A percentile compares a stretch with the other conserved stretches of the same genome.
Evolutionary conservation across 129 eudicot species (phyloP).

Genomic region (Silybum marianum): DNA sequence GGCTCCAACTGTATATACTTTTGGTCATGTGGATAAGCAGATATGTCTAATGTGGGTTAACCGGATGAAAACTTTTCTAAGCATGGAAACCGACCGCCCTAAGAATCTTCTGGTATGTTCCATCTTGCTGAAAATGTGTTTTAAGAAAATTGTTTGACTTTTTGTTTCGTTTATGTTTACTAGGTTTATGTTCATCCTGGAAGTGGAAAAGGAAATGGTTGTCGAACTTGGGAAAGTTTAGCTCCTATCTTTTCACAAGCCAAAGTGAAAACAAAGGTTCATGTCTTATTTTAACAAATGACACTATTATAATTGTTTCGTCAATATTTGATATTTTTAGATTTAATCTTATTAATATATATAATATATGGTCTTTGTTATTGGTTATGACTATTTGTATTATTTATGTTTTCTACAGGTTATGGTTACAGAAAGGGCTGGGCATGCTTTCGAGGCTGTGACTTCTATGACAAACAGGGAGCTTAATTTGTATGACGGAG

Average conservation of each 20-base stretch:
- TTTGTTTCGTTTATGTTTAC: slow-evolving; percentile 37
- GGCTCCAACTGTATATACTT: slow-evolving; percentile 65
- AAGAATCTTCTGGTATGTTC: slow-evolving; percentile 83
- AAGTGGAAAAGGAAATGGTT: slow-evolving; percentile 93
- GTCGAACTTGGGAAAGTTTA: slow-evolving; percentile 72
- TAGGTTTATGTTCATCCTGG: slow-evolving; percentile 92
- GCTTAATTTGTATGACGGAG: slow-evolving; percentile 72
- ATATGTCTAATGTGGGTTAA: slow-evolving; percentile 69
- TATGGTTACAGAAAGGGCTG: slow-evolving; percentile 83
- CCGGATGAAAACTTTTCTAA: slow-evolving; percentile 48
- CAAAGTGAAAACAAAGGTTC: slow-evolving; percentile 82
- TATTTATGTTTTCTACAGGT: slow-evolving; percentile 45
- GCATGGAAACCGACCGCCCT: slow-evolving; percentile 65
- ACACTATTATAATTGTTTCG: too few species aligned
- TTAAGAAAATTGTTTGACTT: slow-evolving; percentile 12
- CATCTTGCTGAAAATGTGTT: background rate
- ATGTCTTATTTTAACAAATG: background rate
- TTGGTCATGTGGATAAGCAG: slow-evolving; percentile 68
- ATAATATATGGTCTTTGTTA: too few species aligned
- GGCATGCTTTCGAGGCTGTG: slow-evolving; percentile 82
- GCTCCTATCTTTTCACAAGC: slow-evolving; percentile 87
- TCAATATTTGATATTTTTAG: too few species aligned
- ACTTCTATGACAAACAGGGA: slow-evolving; percentile 70
- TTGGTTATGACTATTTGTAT: too few species aligned
- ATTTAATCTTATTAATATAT: too few species aligned